Percentiles rank a stretch among this genome's conserved stretches.
phyloP scores from a whole-genome alignment of 805 yeast genomes.

The Candida ficus region DNA sequence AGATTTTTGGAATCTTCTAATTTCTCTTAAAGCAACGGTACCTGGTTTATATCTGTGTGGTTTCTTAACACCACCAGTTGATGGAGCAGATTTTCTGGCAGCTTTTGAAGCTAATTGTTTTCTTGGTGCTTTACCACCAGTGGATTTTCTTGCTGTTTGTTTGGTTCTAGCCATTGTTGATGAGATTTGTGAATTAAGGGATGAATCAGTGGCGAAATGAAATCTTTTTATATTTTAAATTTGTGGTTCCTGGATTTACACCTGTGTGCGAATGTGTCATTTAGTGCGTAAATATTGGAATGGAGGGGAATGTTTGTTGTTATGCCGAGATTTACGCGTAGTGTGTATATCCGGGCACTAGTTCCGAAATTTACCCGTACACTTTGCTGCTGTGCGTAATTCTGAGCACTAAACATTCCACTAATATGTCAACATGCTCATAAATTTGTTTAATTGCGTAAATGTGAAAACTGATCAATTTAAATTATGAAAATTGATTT shows the following conservation, averaged over 20 bases:
- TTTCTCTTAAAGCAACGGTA: conserved; percentile 94
- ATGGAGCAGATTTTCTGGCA: conserved; percentile 90
- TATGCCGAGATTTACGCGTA: conserved; percentile 3
- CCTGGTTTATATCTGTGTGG: conserved; percentile 98
- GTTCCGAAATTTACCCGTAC: neutral
- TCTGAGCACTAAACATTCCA: too few relatives aligned
- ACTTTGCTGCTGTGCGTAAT: too few relatives aligned
- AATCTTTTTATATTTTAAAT: conserved; percentile 1
- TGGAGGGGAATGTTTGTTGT: neutral
- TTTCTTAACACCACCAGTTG: conserved; percentile 89
- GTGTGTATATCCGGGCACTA: neutral
- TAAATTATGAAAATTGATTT: too few relatives aligned
- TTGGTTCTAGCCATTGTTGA: conserved; percentile 80
- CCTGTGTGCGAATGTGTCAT: neutral
- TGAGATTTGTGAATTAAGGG: neutral
- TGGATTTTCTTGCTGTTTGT: conserved; percentile 91
- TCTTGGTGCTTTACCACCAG: conserved; percentile 97
- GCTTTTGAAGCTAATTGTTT: conserved; percentile 89
- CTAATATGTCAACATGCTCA: neutral
- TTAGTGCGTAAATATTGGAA: too few relatives aligned
- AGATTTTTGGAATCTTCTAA: conserved; percentile 95
- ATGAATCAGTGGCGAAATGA: conserved; percentile 4
- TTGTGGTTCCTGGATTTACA: neutral
- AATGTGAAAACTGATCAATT: neutral
- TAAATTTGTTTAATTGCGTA: neutral